Percentiles rank a stretch among this genome's conserved stretches.
phyloP scores from a whole-genome alignment of 805 yeast genomes.

The Yamadazyma laniorum region DNA sequence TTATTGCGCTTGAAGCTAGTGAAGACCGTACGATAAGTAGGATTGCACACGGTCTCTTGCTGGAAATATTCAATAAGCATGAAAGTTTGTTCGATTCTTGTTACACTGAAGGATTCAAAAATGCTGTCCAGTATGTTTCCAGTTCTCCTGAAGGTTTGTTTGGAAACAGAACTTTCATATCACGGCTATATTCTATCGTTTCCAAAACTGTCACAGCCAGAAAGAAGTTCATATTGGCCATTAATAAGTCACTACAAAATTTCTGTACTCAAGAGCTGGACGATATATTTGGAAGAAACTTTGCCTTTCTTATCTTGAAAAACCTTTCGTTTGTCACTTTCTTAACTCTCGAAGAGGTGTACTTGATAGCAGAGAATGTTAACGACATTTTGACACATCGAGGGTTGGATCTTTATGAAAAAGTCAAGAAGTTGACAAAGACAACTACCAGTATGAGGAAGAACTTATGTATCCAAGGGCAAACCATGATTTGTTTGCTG shows the following conservation, averaged over 20 bases:
- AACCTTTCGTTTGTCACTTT: slow-evolving; percentile 43
- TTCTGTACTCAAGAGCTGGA: not conserved
- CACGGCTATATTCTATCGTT: slow-evolving; percentile 42
- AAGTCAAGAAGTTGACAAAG: slow-evolving; percentile 6
- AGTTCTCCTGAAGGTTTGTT: slow-evolving; percentile 22
- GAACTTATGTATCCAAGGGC: not conserved
- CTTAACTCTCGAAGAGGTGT: slow-evolving; percentile 50
- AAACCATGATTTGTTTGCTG: not conserved
- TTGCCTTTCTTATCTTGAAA: slow-evolving; percentile 24
- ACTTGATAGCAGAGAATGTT: slow-evolving; percentile 40
- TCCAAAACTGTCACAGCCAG: slow-evolving; percentile 34
- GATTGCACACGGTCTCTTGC: slow-evolving; percentile 53
- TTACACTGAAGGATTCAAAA: slow-evolving; percentile 59
- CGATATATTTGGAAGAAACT: slow-evolving; percentile 18
- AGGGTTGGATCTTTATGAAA: slow-evolving; percentile 36
- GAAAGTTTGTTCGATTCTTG: slow-evolving; percentile 69
- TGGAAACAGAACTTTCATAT: slow-evolving; percentile 33
- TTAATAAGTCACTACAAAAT: slow-evolving; percentile 18
- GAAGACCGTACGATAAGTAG: slow-evolving; percentile 39
- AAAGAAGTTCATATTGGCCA: slow-evolving; percentile 39
- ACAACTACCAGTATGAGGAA: not conserved
- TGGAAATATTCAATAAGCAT: slow-evolving; percentile 58
- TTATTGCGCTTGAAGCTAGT: slow-evolving; percentile 68
- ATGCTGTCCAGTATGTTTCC: slow-evolving; percentile 49
- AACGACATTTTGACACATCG: slow-evolving; percentile 43